Base-by-base conservation (phyloP, 148 eudicot species). In the Chenopodium berlandieri region DNA sequence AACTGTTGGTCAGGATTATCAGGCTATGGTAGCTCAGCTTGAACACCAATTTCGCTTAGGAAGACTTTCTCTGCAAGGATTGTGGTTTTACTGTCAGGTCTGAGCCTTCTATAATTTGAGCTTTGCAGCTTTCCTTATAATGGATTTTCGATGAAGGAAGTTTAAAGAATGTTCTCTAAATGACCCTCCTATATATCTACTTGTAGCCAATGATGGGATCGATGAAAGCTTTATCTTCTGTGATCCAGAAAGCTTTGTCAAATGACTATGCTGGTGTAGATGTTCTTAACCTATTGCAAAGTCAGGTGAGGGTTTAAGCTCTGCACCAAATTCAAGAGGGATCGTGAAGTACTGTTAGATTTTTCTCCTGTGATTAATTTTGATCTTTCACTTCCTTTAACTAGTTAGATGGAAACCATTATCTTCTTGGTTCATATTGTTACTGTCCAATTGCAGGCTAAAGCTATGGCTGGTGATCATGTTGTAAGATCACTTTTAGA, bases 21-120 rank as follows among this genome's bases (percentile, higher is more conserved):
- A 94, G 86, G 98, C 97, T 83, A 91, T 92, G 98, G 98, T 96
- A 81, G 99, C 99, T 85, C 99, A 96, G 83, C 97, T 96, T 80
- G 99, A 96, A 84, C 99, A 96, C 88, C 99, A 96, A 71, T 92
- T 96, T 89, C 94, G 95, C 62, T 85, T 92, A 7, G 89, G 92
- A 83, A 88, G 90, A 85, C 97, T 96, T 83, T 96, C 99, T 48
- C 86, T 96, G 73, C 98, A 96, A 87, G 99, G 99, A 87, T 82
- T 96, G 83, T 94, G 98, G 98, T 96, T 94, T 81, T 94, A 96
- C 80, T 96, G 98, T 88, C 99, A 96, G 98, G 99, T 96, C 58
- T 82, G 75, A 47, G 73, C 75, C 30, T 81, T 56, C 80, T 63
- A 56, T 70, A 54, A 25, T 71, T 46, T 82, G 31, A 75, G 64